These are phyloP conservation scores for Bipolaris bicolor DNA, from an alignment of 2,329 filamentous ascomycete genomes.

Conservation along the genomic window DNA sequence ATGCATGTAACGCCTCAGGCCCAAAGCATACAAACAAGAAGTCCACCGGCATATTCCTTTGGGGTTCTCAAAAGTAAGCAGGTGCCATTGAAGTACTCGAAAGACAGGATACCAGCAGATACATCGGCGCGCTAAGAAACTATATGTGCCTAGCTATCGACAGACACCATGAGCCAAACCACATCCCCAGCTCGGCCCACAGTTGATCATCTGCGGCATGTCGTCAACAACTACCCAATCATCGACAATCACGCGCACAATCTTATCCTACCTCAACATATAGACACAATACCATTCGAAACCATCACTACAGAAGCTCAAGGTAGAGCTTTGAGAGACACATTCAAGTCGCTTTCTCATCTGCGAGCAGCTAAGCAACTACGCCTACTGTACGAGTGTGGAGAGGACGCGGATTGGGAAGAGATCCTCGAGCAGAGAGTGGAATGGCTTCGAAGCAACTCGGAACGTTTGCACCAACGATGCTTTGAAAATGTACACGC, in stretches of 20 bases:
- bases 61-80: background rate
- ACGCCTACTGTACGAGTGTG: conserved; percentile 66
- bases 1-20: conserved; percentile 7
- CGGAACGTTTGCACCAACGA: conserved; percentile 63
- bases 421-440: conserved; percentile 59
- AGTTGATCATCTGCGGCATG: conserved; percentile 41
- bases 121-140: background rate
- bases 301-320: conserved; percentile 75
- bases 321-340: conserved; percentile 69
- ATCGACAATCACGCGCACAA: conserved; percentile 78
- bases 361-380: conserved; percentile 74
- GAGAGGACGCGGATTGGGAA: conserved; percentile 63
- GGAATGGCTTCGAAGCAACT: conserved; percentile 53
- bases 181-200: conserved; percentile 28
- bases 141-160: background rate
- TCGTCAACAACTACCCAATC: conserved; percentile 58
- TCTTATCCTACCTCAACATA: conserved; percentile 61
- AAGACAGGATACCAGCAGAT: background rate
- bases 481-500: conserved; percentile 76
- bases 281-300: conserved; percentile 60
- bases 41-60: background rate
- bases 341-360: conserved; percentile 69
- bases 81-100: background rate
- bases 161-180: conserved; percentile 26
- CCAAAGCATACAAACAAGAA: background rate